Conservation (phyloP, 2,329 filamentous ascomycete species). For the Phaeosphaeria sp. region DNA sequence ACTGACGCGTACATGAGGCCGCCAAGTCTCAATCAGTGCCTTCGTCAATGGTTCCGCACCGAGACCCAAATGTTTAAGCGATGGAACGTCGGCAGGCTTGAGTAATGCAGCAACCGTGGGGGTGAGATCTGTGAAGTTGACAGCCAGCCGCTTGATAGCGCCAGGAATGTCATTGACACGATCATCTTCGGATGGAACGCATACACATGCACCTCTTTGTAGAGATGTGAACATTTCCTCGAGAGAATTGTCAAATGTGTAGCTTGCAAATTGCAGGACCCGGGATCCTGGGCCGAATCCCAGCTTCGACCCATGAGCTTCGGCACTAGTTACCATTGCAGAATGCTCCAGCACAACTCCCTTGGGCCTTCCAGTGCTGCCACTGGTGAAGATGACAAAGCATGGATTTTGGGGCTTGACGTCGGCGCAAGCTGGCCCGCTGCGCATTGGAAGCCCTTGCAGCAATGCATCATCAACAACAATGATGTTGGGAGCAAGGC, state of each 20-base stretch:
- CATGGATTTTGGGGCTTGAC: constrained; percentile 35
- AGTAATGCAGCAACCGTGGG: constrained; percentile 63
- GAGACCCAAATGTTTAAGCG: constrained; percentile 51
- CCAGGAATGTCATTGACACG: constrained; percentile 60
- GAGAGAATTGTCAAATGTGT: constrained; percentile 63
- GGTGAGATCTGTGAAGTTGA: constrained; percentile 58
- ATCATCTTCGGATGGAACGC: constrained; percentile 62
- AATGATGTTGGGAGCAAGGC: constrained; percentile 49
- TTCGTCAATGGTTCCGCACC: constrained; percentile 54
- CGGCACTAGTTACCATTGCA: constrained; percentile 39
- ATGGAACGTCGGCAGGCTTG: constrained; percentile 52
- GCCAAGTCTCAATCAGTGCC: constrained; percentile 37
- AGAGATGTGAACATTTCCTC: constrained; percentile 63
- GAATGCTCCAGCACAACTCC: constrained; percentile 43
- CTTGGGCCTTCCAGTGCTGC: constrained; percentile 42
- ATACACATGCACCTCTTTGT: constrained; percentile 58
- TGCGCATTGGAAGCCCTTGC: constrained; percentile 34
- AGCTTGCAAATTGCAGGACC: constrained; percentile 52
- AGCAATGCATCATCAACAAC: constrained; percentile 40
- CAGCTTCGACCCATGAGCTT: constrained; percentile 38
- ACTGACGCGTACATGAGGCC: constrained; percentile 26
- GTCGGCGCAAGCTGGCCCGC: constrained; percentile 21
- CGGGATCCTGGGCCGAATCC: constrained; percentile 32
- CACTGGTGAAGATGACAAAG: constrained; percentile 44
- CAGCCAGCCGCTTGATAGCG: constrained; percentile 41